Conservation (phyloP, 1,284 basidiomycete species). For the Leccinum cinnamomeum region DNA sequence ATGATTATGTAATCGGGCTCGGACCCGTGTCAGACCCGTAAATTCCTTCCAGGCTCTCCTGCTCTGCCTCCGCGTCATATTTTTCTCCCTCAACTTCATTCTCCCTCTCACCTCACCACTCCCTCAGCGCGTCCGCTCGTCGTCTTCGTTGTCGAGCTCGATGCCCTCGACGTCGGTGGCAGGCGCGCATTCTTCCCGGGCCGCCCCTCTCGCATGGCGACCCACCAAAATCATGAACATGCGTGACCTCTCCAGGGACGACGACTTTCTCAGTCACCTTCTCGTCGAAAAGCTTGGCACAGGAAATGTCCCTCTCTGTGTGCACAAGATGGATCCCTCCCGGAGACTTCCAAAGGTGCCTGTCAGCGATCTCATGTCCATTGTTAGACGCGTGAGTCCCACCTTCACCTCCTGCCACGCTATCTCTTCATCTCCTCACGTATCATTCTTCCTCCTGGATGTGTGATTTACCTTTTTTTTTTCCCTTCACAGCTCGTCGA, state of each 20-base stretch:
- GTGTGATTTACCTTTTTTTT: constrained; percentile 8
- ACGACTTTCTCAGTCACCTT: constrained; percentile 83
- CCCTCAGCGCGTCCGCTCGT: constrained; percentile 21
- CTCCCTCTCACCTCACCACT: constrained; percentile 8
- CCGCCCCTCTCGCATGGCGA: constrained; percentile 54
- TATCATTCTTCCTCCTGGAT: constrained; percentile 15
- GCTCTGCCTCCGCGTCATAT: constrained; percentile 37
- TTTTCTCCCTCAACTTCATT: not conserved
- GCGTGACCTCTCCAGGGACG: constrained; percentile 80
- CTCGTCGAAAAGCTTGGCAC: constrained; percentile 84
- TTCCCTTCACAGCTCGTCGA: constrained; percentile 52
- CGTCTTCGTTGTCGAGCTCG: constrained; percentile 28
- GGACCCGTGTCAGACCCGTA: constrained; percentile 25
- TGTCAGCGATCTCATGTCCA: constrained; percentile 60
- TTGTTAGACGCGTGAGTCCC: constrained; percentile 72
- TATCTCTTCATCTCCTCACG: constrained; percentile 30
- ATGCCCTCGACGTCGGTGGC: constrained; percentile 43
- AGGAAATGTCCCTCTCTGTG: constrained; percentile 68
- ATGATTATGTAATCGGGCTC: constrained; percentile 30
- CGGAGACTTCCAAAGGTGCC: constrained; percentile 72
- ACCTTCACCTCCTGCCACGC: constrained; percentile 28
- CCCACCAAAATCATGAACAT: constrained; percentile 85
- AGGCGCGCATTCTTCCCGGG: constrained; percentile 32
- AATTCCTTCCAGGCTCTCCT: constrained; percentile 21
- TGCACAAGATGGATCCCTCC: constrained; percentile 82